Percentiles rank a stretch among this genome's conserved stretches.
These are phyloP conservation scores for Ailanthus altissimus DNA, from an alignment of 345 rosid genomes.

Conservation along the genomic window DNA sequence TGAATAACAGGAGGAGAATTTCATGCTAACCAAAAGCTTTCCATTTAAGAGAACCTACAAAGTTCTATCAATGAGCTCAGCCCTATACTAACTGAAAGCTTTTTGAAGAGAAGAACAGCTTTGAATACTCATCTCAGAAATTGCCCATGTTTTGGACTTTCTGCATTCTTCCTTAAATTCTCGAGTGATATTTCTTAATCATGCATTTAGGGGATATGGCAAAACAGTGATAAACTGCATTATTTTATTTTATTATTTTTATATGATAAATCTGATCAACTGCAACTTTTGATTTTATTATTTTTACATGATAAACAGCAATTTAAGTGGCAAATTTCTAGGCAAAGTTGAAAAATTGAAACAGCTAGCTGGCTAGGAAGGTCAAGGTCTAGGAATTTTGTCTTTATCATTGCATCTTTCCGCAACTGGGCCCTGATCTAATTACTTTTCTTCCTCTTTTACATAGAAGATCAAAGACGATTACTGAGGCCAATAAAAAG, in stretches of 20 bases:
- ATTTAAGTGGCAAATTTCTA: neutral
- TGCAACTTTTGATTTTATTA: no score
- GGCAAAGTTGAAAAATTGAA: constrained; percentile 9
- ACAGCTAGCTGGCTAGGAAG: neutral
- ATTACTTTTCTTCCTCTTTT: constrained; percentile 18
- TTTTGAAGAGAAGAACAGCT: no score
- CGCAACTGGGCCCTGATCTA: neutral
- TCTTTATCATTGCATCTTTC: constrained; percentile 17
- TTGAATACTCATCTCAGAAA: no score
- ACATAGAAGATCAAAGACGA: neutral
- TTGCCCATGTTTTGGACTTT: no score
- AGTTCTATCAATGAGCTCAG: neutral
- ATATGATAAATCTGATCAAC: neutral
- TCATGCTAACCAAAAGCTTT: neutral
- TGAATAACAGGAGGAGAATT: neutral
- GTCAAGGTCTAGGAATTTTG: constrained; percentile 21
- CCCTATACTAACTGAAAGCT: neutral
- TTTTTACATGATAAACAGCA: neutral
- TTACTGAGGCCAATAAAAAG: constrained; percentile 10
- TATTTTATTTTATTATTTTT: no score
- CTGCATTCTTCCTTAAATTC: no score
- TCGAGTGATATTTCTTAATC: no score
- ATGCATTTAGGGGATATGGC: neutral
- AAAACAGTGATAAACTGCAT: neutral
- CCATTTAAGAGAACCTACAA: neutral